Evolutionary conservation across 2,329 filamentous ascomycete species (phyloP).

Genomic region (Colletotrichum chrysophilum): DNA sequence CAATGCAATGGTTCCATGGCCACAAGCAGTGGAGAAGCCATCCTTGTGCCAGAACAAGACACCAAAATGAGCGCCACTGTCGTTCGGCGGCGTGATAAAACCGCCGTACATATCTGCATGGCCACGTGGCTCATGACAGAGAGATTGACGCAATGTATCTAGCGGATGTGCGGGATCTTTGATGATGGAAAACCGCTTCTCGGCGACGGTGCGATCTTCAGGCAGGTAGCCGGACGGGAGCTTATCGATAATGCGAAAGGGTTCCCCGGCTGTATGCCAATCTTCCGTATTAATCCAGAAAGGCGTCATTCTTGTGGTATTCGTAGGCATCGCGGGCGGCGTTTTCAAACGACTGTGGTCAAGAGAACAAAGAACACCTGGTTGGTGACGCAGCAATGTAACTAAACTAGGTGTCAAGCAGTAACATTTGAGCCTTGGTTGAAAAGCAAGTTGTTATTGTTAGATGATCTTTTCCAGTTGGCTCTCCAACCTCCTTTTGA

Average conservation of each 20-base stretch:
- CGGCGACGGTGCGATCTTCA: neutral
- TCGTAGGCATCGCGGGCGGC: neutral
- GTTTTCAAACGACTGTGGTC: neutral
- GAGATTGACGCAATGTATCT: neutral
- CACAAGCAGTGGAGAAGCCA: constrained; percentile 31
- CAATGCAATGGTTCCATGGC: constrained; percentile 30
- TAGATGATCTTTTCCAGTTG: neutral
- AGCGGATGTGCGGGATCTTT: neutral
- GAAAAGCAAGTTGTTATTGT: neutral
- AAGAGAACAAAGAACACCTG: neutral
- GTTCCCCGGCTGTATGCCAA: constrained; percentile 31
- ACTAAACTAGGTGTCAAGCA: neutral
- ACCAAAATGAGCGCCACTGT: constrained; percentile 26
- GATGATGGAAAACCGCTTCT: neutral
- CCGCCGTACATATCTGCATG: constrained; percentile 30
- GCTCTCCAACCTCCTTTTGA: neutral
- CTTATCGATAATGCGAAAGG: constrained; percentile 26
- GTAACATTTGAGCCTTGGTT: neutral
- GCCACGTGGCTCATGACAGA: constrained; percentile 21
- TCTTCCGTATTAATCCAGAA: constrained; percentile 29
- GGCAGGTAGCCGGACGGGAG: constrained; percentile 5
- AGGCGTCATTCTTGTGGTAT: neutral
- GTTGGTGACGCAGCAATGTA: neutral
- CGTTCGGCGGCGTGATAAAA: constrained; percentile 27
- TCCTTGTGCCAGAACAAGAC: constrained; percentile 33